Base-by-base conservation (phyloP, 805 yeast species). In the Ogataea paradorogensis region DNA sequence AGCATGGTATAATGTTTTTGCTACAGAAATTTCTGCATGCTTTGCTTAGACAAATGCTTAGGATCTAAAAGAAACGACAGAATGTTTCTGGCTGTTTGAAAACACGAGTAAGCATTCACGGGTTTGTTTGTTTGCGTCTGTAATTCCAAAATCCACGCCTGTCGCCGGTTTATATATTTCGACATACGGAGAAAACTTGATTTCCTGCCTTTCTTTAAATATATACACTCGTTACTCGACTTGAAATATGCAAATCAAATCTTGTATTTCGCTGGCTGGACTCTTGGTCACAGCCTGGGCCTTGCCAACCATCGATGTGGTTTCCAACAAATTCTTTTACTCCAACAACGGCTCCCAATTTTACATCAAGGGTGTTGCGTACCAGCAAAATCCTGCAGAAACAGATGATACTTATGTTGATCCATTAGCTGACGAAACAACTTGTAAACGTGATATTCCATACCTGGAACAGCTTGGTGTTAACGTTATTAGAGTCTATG, bases 341-440 rank as follows among this genome's bases (percentile, higher is more conserved):
- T 65, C 81, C 14, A 71, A 69, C 49, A 77, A 81, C 49, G 91
- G 89, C 9, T 74, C 84, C 30, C 95, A 87, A 66, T 90, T 90
- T 66, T 90, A 80, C 64, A 75, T 90, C 56, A 82, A 79, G 56
- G 97, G 97, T 50, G 75, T 88, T 36, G 95, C 95, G 0, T 88
- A 89, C 65, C 96, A 89, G 65, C 80, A 82, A 30, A 75, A 80
- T 50, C 71, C 80, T 10, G 74, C 76, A 37, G 69, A 68, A 55
- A 53, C 54, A 52, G 52, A 43, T 42, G 60, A 51, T 1, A 51
- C 60, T 9, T 74, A 69, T 47, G 71, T 76, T 33, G 97, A 91
- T 63, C 95, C 97, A 1, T 69, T 91, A 53, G 84, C 88, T 4
- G 85, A 86, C 56, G 66, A 71, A 9, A 65, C 59, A 2, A 67